phyloP scores from a whole-genome alignment of 73 alveolate genomes.

The Breviolum minutum region DNA sequence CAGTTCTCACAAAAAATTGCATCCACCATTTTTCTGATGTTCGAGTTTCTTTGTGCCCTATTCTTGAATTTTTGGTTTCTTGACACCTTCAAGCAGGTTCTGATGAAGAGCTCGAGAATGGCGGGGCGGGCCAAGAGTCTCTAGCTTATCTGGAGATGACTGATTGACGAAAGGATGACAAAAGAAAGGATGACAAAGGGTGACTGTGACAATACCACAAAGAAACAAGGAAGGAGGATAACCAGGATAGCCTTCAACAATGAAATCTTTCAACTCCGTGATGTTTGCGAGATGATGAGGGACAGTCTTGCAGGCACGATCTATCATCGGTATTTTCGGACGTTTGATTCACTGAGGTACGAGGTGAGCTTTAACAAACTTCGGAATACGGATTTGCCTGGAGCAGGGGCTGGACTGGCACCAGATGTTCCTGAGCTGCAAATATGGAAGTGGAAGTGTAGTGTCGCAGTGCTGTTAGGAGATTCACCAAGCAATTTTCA shows the following conservation, averaged over 20 bases:
- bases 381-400: constrained; percentile 93
- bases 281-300: too few species aligned
- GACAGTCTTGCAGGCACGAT: too few species aligned
- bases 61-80: background rate
- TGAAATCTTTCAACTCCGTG: background rate
- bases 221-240: background rate
- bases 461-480: background rate
- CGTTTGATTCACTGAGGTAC: constrained; percentile 21
- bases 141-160: background rate
- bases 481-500: background rate
- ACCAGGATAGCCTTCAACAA: background rate
- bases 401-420: constrained; percentile 94
- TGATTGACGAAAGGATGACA: background rate
- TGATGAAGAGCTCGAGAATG: constrained; percentile 38
- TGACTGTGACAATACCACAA: background rate
- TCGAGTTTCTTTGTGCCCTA: background rate
- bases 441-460: background rate
- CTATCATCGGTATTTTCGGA: too few species aligned
- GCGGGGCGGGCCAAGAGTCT: constrained; percentile 87
- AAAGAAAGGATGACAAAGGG: background rate
- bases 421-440: constrained; percentile 59
- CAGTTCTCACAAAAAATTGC: too few species aligned
- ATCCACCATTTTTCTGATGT: too few species aligned
- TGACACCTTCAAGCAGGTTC: constrained; percentile 9
- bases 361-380: constrained; percentile 85